Percentiles rank a stretch among this genome's conserved stretches.
phyloP scores from a whole-genome alignment of 495 filamentous ascomycete species.

The Hyaloscypha variabilis region DNA sequence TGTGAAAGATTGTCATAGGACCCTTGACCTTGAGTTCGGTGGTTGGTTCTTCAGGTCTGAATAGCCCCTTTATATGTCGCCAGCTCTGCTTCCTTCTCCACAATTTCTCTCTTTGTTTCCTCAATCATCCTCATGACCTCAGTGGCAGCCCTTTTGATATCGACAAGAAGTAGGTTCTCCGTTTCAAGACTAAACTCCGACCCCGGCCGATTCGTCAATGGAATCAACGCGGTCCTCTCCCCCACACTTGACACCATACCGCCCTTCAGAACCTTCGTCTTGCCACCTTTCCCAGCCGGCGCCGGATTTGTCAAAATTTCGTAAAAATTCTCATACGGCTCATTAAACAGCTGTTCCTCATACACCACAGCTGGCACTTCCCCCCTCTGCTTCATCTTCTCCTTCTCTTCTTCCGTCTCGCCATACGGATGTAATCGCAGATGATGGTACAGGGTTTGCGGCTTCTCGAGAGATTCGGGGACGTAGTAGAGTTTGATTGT shows the following conservation, averaged over 20 bases:
- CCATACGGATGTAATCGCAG: constrained; percentile 91
- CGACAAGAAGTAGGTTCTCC: constrained; percentile 72
- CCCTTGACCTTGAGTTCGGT: no score
- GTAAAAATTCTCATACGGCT: constrained; percentile 89
- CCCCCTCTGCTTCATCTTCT: constrained; percentile 59
- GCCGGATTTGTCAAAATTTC: constrained; percentile 65
- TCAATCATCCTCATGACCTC: constrained; percentile 67
- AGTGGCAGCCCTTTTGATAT: constrained; percentile 69
- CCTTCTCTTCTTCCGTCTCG: constrained; percentile 67
- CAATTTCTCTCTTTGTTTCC: constrained; percentile 64
- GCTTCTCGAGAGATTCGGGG: constrained; percentile 82
- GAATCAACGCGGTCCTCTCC: constrained; percentile 71
- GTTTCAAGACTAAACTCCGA: constrained; percentile 77
- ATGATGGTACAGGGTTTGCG: constrained; percentile 87
- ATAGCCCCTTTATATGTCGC: no score
- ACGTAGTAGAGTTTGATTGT: constrained; percentile 91
- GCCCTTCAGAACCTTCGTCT: constrained; percentile 42
- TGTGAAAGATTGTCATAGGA: no score
- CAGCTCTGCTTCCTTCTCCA: constrained; percentile 45
- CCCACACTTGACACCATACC: constrained; percentile 51
- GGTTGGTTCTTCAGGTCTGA: no score
- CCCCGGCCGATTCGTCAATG: constrained; percentile 58
- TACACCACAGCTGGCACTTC: constrained; percentile 75
- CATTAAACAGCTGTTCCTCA: constrained; percentile 94
- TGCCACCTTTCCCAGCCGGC: constrained; percentile 43